A percentile compares a stretch with the other conserved stretches of the same genome.
These are phyloP conservation scores for Meira miltonrushii DNA, from an alignment of 1,284 basidiomycete genomes.

Conservation along the genomic window DNA sequence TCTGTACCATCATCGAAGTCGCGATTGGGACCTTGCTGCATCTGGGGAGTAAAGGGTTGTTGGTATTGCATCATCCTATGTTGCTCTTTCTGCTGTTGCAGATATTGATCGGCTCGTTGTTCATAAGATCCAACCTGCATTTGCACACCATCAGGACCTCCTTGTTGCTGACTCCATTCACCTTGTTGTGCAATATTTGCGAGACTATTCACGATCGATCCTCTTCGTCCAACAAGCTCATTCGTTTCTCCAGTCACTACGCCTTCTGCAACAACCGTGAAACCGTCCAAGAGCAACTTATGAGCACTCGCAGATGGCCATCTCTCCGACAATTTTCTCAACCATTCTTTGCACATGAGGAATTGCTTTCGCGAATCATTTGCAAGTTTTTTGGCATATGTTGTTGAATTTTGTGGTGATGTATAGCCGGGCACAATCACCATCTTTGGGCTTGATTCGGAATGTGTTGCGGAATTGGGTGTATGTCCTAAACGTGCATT, in stretches of 20 bases:
- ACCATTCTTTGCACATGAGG: slow-evolving; percentile 36
- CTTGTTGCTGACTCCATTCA: slow-evolving; percentile 10
- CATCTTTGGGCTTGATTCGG: not conserved
- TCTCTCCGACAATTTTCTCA: slow-evolving; percentile 33
- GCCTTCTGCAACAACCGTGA: slow-evolving; percentile 32
- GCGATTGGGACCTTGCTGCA: not conserved
- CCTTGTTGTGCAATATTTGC: not conserved
- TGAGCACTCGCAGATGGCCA: slow-evolving; percentile 45
- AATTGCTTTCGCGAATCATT: slow-evolving; percentile 20
- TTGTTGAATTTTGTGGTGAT: slow-evolving; percentile 13
- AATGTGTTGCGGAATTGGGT: not conserved
- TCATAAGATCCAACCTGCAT: not conserved
- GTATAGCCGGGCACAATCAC: not conserved
- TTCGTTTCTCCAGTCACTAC: slow-evolving; percentile 11
- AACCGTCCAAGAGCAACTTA: slow-evolving; percentile 40
- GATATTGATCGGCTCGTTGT: not conserved
- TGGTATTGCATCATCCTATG: too few species aligned
- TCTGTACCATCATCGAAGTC: not conserved
- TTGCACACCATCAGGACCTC: not conserved
- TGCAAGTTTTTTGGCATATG: slow-evolving; percentile 22
- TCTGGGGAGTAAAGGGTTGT: not conserved
- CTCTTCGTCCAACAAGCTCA: slow-evolving; percentile 16
- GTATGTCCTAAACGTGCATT: slow-evolving; percentile 26
- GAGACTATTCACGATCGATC: not conserved
- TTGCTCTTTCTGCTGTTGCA: too few species aligned